Evolutionary conservation across 495 filamentous ascomycete species (phyloP), one percentile per base, ranked within the genome.

Genomic region (Penicillium psychrofluorescens): DNA sequence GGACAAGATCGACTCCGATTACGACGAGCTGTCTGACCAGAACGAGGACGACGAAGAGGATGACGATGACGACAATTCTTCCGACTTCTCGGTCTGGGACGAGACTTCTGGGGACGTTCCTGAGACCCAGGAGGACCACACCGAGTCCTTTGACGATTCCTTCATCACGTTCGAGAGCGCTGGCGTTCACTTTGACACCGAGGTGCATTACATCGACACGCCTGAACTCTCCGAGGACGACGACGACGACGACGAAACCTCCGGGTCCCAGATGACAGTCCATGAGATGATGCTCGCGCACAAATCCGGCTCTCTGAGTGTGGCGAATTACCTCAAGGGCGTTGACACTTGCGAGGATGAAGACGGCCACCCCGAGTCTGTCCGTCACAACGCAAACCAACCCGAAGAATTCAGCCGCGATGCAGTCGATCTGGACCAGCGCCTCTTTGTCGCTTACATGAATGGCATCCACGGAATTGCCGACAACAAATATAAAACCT

Each of bases 231-330:
- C 46, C 22, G 22, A 22, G 8, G 46, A 63, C 14, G 61, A 64
- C 14, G 56, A n/a, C 22, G 22, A 22, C 6, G 46, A 63, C 14
- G 61, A 68, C 8, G 48, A 50, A 15, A 39, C 16, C 11, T 11
- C 50, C 12, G 49, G 54, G 35, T 11, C 30, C 4, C 56, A 60
- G 33, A 63, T 71, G 61, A 73, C 70, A 7, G 60, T 59, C 29
- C 70, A 73, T 51, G 70, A 73, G 44, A 55, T 71, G 56, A 70
- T 71, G 64, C 49, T 64, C 44, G 63, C 12, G 61, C 70, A 6
- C 51, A 53, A 34, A 51, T 56, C 28, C 28, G 49, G 37, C 15
- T 44, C 50, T 14, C 54, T 36, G 13, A 38, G 29, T 7, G 36
- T 48, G 29, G 35, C 40, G 10, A 11, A 49, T 13, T 39, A 49